These are phyloP conservation scores for Coprinellus micaceus DNA, from an alignment of 768 basidiomycete genomes.

Conservation along the genomic window DNA sequence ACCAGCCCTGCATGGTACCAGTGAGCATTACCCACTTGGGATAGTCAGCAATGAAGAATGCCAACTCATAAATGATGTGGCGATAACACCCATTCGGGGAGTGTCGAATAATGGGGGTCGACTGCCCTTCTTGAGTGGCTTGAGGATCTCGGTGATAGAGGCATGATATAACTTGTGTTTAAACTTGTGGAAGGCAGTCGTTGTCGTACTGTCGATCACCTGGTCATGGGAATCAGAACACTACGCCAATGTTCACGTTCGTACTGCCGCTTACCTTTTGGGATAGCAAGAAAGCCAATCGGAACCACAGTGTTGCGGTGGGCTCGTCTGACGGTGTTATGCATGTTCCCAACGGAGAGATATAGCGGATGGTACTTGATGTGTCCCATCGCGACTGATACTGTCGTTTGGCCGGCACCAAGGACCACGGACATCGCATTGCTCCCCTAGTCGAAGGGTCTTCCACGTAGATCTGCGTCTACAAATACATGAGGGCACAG, in stretches of 20 bases:
- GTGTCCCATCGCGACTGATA: conserved; percentile 34
- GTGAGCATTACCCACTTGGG: conserved; percentile 32
- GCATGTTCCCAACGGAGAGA: conserved; percentile 28
- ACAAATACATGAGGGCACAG: neutral
- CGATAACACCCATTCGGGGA: conserved; percentile 30
- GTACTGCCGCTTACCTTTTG: conserved; percentile 11
- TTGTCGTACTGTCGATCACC: conserved; percentile 7
- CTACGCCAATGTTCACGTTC: neutral
- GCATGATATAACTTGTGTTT: neutral
- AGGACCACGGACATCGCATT: conserved; percentile 30
- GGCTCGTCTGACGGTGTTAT: conserved; percentile 27
- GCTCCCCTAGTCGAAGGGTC: conserved; percentile 22
- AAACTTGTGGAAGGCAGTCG: conserved; percentile 2
- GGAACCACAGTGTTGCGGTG: conserved; percentile 28
- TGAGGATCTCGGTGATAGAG: conserved; percentile 5
- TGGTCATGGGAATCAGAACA: neutral
- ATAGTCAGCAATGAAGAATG: conserved; percentile 38
- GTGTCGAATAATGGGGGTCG: neutral
- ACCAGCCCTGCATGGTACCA: conserved; percentile 34
- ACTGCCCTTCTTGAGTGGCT: conserved; percentile 25
- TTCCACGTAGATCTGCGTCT: conserved; percentile 14
- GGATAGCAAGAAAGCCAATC: conserved; percentile 27
- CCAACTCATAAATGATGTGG: conserved; percentile 27
- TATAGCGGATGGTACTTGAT: conserved; percentile 35
- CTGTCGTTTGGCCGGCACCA: conserved; percentile 36